phyloP scores from a whole-genome alignment of 2,329 filamentous ascomycete species.

The Apiospora sp. region DNA sequence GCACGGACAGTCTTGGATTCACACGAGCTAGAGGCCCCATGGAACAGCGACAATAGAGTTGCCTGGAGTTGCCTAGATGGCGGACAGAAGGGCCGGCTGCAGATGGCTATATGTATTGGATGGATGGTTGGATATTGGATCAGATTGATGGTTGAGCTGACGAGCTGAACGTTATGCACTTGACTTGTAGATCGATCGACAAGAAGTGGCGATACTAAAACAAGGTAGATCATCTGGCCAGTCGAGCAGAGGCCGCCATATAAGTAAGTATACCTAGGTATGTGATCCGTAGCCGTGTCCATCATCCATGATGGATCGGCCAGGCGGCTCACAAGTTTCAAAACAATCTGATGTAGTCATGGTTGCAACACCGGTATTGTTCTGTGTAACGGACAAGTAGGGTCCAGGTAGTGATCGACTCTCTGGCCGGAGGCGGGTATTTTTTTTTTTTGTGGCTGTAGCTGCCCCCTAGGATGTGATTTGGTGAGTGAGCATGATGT shows the following conservation, averaged over 20 bases:
- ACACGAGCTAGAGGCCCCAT: neutral
- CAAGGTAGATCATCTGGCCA: neutral
- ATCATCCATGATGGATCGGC: neutral
- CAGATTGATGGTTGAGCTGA: neutral
- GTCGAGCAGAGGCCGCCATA: neutral
- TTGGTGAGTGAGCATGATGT: neutral
- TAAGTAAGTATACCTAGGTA: neutral
- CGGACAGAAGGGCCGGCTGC: neutral
- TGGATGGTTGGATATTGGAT: neutral
- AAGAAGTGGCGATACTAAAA: neutral
- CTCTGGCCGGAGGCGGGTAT: neutral
- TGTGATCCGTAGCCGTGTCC: too few relatives aligned
- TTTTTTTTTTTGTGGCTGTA: neutral
- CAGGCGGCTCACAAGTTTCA: constrained; percentile 12
- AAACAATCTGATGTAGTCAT: constrained; percentile 18
- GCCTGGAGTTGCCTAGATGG: too few relatives aligned
- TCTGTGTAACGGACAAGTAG: neutral
- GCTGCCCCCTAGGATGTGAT: neutral
- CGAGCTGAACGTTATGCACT: neutral
- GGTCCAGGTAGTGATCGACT: neutral
- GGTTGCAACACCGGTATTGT: neutral
- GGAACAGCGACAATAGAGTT: neutral
- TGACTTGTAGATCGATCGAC: neutral
- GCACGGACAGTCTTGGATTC: neutral
- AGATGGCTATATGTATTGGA: neutral